Evolutionary conservation across 257 asterid species (phyloP), one percentile per base, ranked within the genome.

Genomic region (Penstemon eatonii): DNA sequence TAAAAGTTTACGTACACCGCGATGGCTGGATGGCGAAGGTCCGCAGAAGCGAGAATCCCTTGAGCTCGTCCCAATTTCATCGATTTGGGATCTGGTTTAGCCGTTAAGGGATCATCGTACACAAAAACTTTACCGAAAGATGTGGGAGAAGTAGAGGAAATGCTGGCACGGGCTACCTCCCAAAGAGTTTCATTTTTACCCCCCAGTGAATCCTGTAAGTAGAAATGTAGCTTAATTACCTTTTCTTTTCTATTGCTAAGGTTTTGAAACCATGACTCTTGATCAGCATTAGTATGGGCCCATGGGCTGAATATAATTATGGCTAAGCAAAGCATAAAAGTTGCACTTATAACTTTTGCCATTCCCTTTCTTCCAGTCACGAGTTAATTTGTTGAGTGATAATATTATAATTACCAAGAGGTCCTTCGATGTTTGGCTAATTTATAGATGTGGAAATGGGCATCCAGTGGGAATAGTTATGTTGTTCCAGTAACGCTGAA

Each of bases 11-110:
- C 4, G 56, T 64, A 45, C 68, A 64, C 47, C 4, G 45, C 56
- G 1, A 64, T 5, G 6, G 68, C 55, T 1, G 19, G 10, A 13
- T 2, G 44, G n/a, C 12, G 41, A 41, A 43, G 8, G 43, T 47
- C 68, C 8, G 56, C 40, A 9, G 51, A 3, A 10, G 68, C 33
- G 10, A 64, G n/a, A 38, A 41, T 43, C 43, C 68, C 68, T 9
- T 64, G 68, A 7, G 56, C 55, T 11, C 68, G 41, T 9, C 68
- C 68, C 68, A 64, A 11, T 47, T 45, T 13, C 46, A 6, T 36
- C 10, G 68, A 64, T 5, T 45, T 64, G 19, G 41, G 56, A 41
- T 64, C 57, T 4, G 68, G 56, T 53, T 6, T 15, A 15, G 56
- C 41, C 10, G 68, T 64, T 0, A 64, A 19, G 41, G 9, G 43